Evolutionary conservation across 768 basidiomycete genomes (phyloP).

Genomic region (Lenzites betulinus): DNA sequence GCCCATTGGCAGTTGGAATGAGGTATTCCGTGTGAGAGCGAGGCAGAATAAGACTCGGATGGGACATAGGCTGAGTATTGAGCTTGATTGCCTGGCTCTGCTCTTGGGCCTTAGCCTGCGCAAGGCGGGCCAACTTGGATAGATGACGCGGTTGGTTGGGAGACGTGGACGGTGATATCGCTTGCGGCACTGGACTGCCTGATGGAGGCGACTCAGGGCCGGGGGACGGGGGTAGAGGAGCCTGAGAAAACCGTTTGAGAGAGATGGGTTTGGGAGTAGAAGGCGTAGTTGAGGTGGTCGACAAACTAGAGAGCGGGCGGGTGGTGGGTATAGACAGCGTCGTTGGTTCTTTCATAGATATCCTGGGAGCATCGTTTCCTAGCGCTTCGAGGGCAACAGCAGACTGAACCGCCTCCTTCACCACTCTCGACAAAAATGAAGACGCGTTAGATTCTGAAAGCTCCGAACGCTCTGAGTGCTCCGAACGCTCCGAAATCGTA

Average conservation of each 20-base stretch:
- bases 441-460: constrained; percentile 28
- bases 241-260: background rate
- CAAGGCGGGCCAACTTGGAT: constrained; percentile 78
- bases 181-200: background rate
- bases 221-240: background rate
- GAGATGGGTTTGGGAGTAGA: background rate
- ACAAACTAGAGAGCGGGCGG: constrained; percentile 3
- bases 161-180: background rate
- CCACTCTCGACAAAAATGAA: constrained; percentile 61
- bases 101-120: constrained; percentile 55
- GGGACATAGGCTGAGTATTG: constrained; percentile 25
- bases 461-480: too few relatives aligned
- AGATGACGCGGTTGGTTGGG: constrained; percentile 31
- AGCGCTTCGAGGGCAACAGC: constrained; percentile 63
- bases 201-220: background rate
- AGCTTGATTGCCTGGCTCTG: constrained; percentile 29
- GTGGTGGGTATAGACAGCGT: constrained; percentile 6
- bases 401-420: constrained; percentile 66
- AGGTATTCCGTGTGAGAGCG: constrained; percentile 65
- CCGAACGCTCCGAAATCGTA: constrained; percentile 55
- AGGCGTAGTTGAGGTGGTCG: constrained; percentile 4
- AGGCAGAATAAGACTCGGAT: constrained; percentile 38
- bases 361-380: constrained; percentile 33
- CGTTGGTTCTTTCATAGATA: background rate
- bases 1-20: constrained; percentile 78